A percentile compares a stretch with the other conserved stretches of the same genome.
Evolutionary conservation across 768 basidiomycete genomes (phyloP).

Genomic region (Glaciozyma antarctica): DNA sequence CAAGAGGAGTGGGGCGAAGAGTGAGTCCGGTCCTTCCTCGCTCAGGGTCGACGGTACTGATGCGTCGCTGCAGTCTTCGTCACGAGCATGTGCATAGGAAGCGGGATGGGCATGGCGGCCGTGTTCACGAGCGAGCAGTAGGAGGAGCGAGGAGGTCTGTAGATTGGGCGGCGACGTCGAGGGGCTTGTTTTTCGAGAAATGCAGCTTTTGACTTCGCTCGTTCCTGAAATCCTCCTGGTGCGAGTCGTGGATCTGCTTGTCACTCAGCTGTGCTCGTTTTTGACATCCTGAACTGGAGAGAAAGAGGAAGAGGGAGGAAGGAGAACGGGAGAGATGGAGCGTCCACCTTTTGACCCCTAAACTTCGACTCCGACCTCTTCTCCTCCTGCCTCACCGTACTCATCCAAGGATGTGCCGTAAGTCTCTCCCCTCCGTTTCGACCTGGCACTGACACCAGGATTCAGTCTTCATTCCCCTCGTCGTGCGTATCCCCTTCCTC

Average conservation of each 20-base stretch:
- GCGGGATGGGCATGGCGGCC: conserved; percentile 58
- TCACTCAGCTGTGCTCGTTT: neutral
- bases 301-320: neutral
- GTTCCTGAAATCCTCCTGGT: neutral
- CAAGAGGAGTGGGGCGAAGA: conserved; percentile 60
- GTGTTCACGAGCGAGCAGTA: conserved; percentile 65
- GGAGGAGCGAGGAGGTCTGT: neutral
- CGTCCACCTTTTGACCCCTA: neutral
- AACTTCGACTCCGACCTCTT: too few species aligned
- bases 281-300: too few species aligned
- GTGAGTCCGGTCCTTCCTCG: too few species aligned
- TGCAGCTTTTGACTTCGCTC: neutral
- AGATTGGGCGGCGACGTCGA: neutral
- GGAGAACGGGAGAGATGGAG: neutral
- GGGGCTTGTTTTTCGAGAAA: neutral
- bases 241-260: neutral
- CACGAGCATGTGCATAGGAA: conserved; percentile 84
- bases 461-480: too few species aligned
- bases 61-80: conserved; percentile 50
- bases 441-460: too few species aligned
- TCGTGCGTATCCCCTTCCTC: too few species aligned
- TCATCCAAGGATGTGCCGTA: too few species aligned
- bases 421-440: too few species aligned
- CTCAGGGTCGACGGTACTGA: too few species aligned
- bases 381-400: neutral